phyloP scores from a whole-genome alignment of 1,139 yeast species.

The Candida frijolesensis region DNA sequence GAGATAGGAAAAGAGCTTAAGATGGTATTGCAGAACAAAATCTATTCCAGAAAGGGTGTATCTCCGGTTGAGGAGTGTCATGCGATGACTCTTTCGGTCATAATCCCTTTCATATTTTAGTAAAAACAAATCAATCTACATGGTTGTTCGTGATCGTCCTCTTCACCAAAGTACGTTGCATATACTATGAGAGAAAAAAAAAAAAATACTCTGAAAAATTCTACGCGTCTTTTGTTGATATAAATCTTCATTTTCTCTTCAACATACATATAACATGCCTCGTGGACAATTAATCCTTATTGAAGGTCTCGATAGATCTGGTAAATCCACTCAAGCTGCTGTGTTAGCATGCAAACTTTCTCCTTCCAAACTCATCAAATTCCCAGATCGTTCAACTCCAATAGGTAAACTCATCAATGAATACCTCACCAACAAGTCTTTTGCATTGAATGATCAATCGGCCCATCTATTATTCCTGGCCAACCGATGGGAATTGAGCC shows the following conservation, averaged over 20 bases:
- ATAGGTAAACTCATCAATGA: constrained; percentile 78
- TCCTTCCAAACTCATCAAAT: constrained; percentile 59
- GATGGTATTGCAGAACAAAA: constrained; percentile 27
- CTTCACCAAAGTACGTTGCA: no score
- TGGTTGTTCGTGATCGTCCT: no score
- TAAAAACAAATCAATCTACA: background rate
- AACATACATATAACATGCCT: constrained; percentile 16
- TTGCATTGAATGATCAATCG: constrained; percentile 66
- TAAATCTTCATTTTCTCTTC: background rate
- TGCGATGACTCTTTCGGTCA: constrained; percentile 49
- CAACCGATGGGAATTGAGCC: constrained; percentile 85
- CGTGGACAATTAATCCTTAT: constrained; percentile 78
- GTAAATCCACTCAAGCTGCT: constrained; percentile 86
- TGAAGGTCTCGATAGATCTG: constrained; percentile 95
- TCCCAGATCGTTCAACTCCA: constrained; percentile 84
- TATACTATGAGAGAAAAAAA: no score
- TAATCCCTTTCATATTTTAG: constrained; percentile 40
- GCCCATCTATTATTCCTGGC: constrained; percentile 90
- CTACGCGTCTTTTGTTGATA: background rate
- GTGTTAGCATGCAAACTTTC: constrained; percentile 41
- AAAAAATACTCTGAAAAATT: background rate
- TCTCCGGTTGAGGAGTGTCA: constrained; percentile 48
- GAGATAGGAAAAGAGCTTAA: constrained; percentile 10
- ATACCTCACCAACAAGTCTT: constrained; percentile 59
- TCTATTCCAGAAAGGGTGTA: constrained; percentile 35